Percentiles rank a stretch among this genome's conserved stretches.
phyloP scores from a whole-genome alignment of 2,329 filamentous ascomycete genomes.

The Xylariaceae sp. region DNA sequence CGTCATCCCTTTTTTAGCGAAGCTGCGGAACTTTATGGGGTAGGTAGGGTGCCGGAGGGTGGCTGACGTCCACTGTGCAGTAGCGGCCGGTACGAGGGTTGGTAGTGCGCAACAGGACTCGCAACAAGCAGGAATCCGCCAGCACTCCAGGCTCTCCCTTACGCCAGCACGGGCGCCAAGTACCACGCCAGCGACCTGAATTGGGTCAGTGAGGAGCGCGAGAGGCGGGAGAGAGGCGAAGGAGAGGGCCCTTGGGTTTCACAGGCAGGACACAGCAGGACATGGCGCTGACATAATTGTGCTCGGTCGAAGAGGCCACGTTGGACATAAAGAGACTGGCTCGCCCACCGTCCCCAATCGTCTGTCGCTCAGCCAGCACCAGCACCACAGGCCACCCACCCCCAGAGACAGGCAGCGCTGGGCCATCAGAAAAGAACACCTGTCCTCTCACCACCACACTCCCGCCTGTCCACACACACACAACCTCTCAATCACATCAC shows the following conservation, averaged over 20 bases:
- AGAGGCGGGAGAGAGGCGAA: background rate
- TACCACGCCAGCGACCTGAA: too few relatives aligned
- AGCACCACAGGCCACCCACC: background rate
- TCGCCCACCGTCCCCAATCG: background rate
- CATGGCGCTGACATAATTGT: background rate
- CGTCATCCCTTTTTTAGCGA: slow-evolving; percentile 4
- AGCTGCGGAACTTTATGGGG: background rate
- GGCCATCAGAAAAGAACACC: slow-evolving; percentile 18
- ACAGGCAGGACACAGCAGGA: background rate
- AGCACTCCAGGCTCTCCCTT: background rate
- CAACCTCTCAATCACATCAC: background rate
- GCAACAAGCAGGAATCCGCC: too few relatives aligned
- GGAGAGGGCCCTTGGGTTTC: slow-evolving; percentile 4
- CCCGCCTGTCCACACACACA: slow-evolving; percentile 1
- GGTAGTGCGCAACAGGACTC: too few relatives aligned
- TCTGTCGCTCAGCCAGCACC: background rate
- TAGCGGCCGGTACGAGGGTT: background rate
- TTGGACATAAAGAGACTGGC: slow-evolving; percentile 19
- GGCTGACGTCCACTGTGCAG: slow-evolving; percentile 1
- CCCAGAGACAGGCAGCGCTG: background rate
- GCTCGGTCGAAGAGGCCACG: slow-evolving; percentile 13
- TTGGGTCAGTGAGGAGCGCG: too few relatives aligned
- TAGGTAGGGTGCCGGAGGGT: slow-evolving; percentile 2
- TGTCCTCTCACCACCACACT: slow-evolving; percentile 15
- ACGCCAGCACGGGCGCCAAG: too few relatives aligned